Conservation (phyloP, 169 alveolate genomes). For the Cryptosporidium ryanae region DNA sequence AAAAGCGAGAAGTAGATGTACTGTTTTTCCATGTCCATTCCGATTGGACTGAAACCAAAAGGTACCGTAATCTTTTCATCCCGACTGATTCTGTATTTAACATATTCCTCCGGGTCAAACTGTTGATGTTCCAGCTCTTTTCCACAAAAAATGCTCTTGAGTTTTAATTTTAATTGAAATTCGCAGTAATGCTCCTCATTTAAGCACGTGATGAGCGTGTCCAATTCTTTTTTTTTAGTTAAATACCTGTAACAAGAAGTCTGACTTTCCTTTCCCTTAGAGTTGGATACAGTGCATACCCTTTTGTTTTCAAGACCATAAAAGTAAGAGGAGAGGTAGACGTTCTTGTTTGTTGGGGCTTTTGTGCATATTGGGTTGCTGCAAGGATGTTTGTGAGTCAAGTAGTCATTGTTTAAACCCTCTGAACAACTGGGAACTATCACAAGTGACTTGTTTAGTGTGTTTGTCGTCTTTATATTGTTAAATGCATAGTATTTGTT, state of each 20-base stretch:
- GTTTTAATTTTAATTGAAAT: slow-evolving; percentile 32
- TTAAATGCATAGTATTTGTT: slow-evolving; percentile 37
- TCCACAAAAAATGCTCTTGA: slow-evolving; percentile 24
- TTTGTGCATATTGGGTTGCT: slow-evolving; percentile 30
- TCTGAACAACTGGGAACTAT: slow-evolving; percentile 55
- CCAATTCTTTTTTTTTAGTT: slow-evolving; percentile 43
- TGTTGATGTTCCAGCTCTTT: slow-evolving; percentile 34
- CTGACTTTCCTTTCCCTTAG: background rate
- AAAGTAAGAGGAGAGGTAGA: background rate
- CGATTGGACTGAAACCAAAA: slow-evolving; percentile 1
- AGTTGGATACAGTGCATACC: background rate
- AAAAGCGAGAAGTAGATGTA: slow-evolving; percentile 20
- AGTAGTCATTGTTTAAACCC: background rate
- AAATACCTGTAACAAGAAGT: slow-evolving; percentile 4
- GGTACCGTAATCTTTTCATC: slow-evolving; percentile 12
- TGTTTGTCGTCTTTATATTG: slow-evolving; percentile 19
- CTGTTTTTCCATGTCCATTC: slow-evolving; percentile 27
- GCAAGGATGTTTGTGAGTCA: slow-evolving; percentile 12
- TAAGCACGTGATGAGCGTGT: slow-evolving; percentile 11
- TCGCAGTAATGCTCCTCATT: slow-evolving; percentile 53
- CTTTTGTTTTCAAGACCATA: too few relatives aligned
- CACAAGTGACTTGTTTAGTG: slow-evolving; percentile 19
- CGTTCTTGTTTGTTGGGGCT: background rate
- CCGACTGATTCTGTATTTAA: background rate
- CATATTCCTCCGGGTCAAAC: slow-evolving; percentile 32